Percentiles rank a stretch among this genome's conserved stretches.
phyloP scores from a whole-genome alignment of 148 eudicot species.

The Amaranthus palmeri region DNA sequence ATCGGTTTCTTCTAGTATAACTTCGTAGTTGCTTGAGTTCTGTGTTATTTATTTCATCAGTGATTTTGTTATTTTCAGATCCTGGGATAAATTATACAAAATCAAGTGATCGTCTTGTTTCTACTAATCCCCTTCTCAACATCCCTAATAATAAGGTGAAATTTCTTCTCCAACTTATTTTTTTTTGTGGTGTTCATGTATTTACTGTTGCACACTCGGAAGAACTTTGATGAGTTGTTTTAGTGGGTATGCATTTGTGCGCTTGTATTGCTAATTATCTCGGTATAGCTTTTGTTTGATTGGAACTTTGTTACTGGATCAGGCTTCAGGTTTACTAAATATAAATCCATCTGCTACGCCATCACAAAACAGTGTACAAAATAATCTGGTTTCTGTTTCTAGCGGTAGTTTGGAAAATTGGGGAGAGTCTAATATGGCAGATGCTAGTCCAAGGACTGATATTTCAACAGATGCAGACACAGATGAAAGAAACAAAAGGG shows the following conservation, averaged over 20 bases:
- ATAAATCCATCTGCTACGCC: constrained; percentile 11
- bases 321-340: constrained; percentile 13
- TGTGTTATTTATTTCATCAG: neutral
- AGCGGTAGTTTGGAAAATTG: constrained; percentile 23
- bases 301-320: neutral
- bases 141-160: too few relatives aligned
- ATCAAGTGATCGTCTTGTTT: constrained; percentile 17
- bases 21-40: constrained; percentile 1
- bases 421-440: constrained; percentile 41
- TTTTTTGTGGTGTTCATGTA: neutral
- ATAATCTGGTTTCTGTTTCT: constrained; percentile 19
- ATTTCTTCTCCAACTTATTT: too few relatives aligned
- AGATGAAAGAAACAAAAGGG: constrained; percentile 49
- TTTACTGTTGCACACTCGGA: neutral
- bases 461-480: constrained; percentile 54
- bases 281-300: neutral
- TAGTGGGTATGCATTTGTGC: neutral
- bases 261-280: neutral
- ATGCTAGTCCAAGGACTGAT: constrained; percentile 54
- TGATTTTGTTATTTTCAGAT: constrained; percentile 1
- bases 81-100: constrained; percentile 6
- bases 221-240: neutral
- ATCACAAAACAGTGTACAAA: constrained; percentile 14
- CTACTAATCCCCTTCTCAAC: neutral
- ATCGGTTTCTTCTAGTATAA: neutral